Evolutionary conservation across 75 land plant genomes (phyloP).

Genomic region (Selaginella moellendorffii): DNA sequence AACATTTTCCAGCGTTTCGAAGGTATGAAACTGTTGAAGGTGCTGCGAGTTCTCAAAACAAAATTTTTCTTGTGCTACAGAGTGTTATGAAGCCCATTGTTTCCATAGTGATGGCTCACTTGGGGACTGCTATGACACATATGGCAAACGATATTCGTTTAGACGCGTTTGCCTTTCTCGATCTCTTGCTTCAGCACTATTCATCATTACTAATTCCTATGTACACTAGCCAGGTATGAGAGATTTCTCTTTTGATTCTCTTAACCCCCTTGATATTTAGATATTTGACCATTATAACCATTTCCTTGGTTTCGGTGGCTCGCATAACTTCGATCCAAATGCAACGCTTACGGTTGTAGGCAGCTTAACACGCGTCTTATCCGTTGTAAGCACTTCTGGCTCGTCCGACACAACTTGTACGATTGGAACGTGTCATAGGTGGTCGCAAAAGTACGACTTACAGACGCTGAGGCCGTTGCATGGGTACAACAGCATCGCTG

Average conservation of each 20-base stretch:
- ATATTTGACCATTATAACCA: constrained; percentile 18
- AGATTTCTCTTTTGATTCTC: background rate
- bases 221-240: constrained; percentile 55
- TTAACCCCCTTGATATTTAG: constrained; percentile 9
- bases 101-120: constrained; percentile 56
- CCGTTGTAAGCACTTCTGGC: constrained; percentile 4
- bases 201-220: constrained; percentile 38
- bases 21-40: constrained; percentile 32
- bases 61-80: constrained; percentile 30
- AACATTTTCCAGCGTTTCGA: constrained; percentile 42
- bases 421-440: background rate
- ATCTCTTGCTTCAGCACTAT: constrained; percentile 49
- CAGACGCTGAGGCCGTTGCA: constrained; percentile 10
- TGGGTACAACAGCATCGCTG: constrained; percentile 14
- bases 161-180: constrained; percentile 71
- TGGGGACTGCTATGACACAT: constrained; percentile 82
- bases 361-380: constrained; percentile 48
- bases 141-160: constrained; percentile 51
- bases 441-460: background rate
- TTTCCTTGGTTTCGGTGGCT: constrained; percentile 37
- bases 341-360: constrained; percentile 40
- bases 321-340: constrained; percentile 37
- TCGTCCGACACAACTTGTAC: background rate
- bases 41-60: background rate
- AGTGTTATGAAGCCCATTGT: constrained; percentile 45